Base-by-base conservation (phyloP, 148 eudicot species). In the Diospyros kaki region DNA sequence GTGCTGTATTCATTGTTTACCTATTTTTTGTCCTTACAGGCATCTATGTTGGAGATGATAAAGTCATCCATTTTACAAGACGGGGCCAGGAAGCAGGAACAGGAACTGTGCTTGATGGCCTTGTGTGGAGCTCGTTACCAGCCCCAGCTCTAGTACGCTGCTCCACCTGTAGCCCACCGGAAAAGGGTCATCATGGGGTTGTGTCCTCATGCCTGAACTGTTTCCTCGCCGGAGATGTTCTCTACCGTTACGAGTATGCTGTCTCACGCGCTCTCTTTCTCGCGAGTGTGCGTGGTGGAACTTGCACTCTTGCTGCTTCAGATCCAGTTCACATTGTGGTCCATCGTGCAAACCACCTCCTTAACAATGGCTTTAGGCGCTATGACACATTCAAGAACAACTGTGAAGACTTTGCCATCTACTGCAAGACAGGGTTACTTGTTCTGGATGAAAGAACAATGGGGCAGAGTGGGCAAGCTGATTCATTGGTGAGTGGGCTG, bases 361-460 rank as follows among this genome's bases (percentile, higher is more conserved):
- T 96, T 52, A 94, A 91, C 69, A 89, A 91, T 59, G 99, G 99
- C 40, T 96, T 96, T 63, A 98, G 99, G 13, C 91, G 91, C 76
- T 96, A 96, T 28, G 83, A 96, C 51, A 89, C 91, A 45, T 93
- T 91, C 61, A 86, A 88, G 71, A 93, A 93, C 83, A 96, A 96
- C 75, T 96, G 99, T 52, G 99, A 93, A 85, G 99, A 96, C 78
- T 96, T 96, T 73, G 95, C 99, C 2, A 48, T 96, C 65, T 96
- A 96, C 79, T 96, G 99, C 81, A 96, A 88, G 75, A 93, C 99
- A 1, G 99, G 98, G 43, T 84, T 95, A 56, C 75, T 93, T 71
- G 80, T 87, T 50, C 54, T 86, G 41, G 98, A 93, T 28, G 82
- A 77, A 41, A 45, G 63, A 4, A 94, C 92, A 46, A 89, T 89